phyloP scores from a whole-genome alignment of 768 basidiomycete species.

The Termitomyces sp. region DNA sequence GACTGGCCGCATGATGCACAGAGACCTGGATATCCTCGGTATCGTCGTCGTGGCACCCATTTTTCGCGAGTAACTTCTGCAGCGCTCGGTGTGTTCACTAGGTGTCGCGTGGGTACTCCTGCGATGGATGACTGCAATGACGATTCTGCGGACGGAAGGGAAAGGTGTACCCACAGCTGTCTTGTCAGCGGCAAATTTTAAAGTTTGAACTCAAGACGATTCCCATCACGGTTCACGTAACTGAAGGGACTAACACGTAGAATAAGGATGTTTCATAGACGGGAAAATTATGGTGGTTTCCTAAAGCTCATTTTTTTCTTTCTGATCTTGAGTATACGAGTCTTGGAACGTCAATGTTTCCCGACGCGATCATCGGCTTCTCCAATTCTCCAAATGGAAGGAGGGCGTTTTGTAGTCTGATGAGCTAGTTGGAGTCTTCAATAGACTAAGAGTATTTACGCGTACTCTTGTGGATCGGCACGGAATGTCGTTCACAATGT shows the following conservation, averaged over 20 bases:
- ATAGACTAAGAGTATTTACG: background rate
- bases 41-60: slow-evolving; percentile 22
- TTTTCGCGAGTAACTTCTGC: slow-evolving; percentile 18
- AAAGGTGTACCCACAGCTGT: slow-evolving; percentile 10
- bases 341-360: background rate
- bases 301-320: background rate
- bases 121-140: slow-evolving; percentile 80
- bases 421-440: background rate
- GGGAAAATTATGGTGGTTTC: background rate
- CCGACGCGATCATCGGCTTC: background rate
- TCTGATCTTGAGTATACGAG: background rate
- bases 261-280: background rate
- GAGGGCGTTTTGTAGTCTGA: background rate
- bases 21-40: slow-evolving; percentile 12
- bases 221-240: background rate
- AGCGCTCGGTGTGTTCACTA: slow-evolving; percentile 11
- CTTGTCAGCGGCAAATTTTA: slow-evolving; percentile 24
- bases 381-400: background rate
- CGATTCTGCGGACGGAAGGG: slow-evolving; percentile 34
- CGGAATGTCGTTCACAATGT: background rate
- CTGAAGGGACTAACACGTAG: background rate
- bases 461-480: background rate
- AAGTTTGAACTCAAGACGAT: background rate
- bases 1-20: slow-evolving; percentile 1
- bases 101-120: slow-evolving; percentile 40